These are phyloP conservation scores for Zygosaccharomyces pseudobailii DNA, from an alignment of 1,139 yeast species.

Conservation along the genomic window DNA sequence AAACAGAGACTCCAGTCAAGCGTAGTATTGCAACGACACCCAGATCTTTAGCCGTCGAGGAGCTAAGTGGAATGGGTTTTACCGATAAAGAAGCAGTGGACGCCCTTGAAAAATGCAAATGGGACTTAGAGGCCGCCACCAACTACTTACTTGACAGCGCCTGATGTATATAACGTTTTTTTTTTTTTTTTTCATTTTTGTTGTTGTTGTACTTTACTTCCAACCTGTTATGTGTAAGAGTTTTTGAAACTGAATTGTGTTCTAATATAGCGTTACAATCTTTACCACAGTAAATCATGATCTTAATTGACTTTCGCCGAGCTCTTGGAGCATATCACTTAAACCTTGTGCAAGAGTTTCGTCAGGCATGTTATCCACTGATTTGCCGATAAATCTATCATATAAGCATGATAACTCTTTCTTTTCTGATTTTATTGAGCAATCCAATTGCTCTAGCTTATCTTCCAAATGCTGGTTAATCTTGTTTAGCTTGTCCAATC, in stretches of 20 bases:
- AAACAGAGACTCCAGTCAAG: conserved; percentile 19
- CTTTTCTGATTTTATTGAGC: conserved; percentile 22
- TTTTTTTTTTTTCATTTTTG: neutral
- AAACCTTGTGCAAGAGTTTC: conserved; percentile 27
- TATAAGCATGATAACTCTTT: conserved; percentile 23
- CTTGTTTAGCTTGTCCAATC: conserved; percentile 27
- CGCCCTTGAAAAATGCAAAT: conserved; percentile 65
- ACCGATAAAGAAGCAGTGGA: conserved; percentile 55
- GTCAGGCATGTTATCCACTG: conserved; percentile 19
- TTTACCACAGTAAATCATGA: neutral
- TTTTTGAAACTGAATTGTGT: neutral
- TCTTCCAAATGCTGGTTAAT: conserved; percentile 27
- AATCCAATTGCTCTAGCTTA: conserved; percentile 29
- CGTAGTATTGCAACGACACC: conserved; percentile 40
- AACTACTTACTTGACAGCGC: conserved; percentile 74
- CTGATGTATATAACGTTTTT: conserved; percentile 8
- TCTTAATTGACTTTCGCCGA: conserved; percentile 13
- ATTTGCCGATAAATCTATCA: conserved; percentile 24
- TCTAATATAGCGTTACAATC: neutral
- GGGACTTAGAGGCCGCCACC: conserved; percentile 81
- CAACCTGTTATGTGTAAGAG: neutral
- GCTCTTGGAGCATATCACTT: conserved; percentile 27
- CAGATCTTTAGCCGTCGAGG: conserved; percentile 54
- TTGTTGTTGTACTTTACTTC: conserved; percentile 1
- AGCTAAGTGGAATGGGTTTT: conserved; percentile 88